Base-by-base conservation (phyloP, 2,329 filamentous ascomycete species). In the Bipolaris cookei region DNA sequence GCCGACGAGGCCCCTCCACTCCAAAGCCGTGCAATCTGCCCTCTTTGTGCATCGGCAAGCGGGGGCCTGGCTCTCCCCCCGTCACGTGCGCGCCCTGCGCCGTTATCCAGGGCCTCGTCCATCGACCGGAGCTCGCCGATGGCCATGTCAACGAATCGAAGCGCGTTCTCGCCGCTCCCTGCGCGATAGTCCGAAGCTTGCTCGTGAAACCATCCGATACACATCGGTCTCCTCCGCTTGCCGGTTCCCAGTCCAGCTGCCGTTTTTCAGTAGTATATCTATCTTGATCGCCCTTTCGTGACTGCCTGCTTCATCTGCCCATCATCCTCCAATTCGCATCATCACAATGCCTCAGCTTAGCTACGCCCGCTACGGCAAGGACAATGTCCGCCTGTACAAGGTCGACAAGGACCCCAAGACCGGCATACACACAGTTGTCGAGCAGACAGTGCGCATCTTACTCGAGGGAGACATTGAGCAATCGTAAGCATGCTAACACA, bases 301-400 rank as follows among this genome's bases (percentile, higher is more conserved):
- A 51, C 52, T 60, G 18, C 56, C 62, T 62, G 16, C 59, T 62
- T 62, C 49, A 56, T 56, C 55, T 56, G 47, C 49, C 42, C 50
- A 32, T 54, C 43, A n/a, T 44, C 42, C 25, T 56, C 42, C 42
- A 20, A 32, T 28, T 18, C 16, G 32, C 48, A 48, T 52, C 41
- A 45, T 51, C 67, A 73, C 58, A 57, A 82, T 82, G 79, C 74
- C 80, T 65, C 71, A 80, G 57, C 79, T 83, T 63, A 78, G 73
- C 66, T 79, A 80, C 70, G 90, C 90, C 69, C 87, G 88, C 75
- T 94, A 93, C 77, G 90, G 90, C 81, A 94, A 99, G 87, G 95
- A 98, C 86, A 98, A 99, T 82, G 90, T 99, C 84, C 93, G 95
- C 73, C 87, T 99, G 71, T 96, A 90, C 87, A 99, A 99, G 80